Conservation (phyloP, 2,329 filamentous ascomycete genomes). For the Aspergillus tanneri region DNA sequence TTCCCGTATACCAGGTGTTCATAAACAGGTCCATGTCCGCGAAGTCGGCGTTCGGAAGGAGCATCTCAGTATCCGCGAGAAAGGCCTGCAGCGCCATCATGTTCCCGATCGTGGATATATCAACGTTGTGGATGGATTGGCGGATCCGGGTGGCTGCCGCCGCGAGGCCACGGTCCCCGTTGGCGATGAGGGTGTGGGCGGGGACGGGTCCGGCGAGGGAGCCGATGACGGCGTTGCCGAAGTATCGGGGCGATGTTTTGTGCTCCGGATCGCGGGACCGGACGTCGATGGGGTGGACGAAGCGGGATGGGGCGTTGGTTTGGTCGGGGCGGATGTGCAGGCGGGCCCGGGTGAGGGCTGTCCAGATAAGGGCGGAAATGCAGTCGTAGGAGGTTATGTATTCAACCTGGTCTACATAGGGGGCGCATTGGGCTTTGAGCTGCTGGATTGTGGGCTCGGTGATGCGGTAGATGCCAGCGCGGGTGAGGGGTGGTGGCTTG, state of each 20-base stretch:
- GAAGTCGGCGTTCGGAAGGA: slow-evolving; percentile 19
- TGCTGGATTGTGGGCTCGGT: slow-evolving; percentile 15
- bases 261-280: slow-evolving; percentile 23
- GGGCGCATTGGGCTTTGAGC: slow-evolving; percentile 17
- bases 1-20: slow-evolving; percentile 25
- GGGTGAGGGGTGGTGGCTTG: slow-evolving; percentile 5
- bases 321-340: slow-evolving; percentile 18
- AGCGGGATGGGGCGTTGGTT: slow-evolving; percentile 8
- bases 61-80: slow-evolving; percentile 15
- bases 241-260: slow-evolving; percentile 20
- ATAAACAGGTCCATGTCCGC: slow-evolving; percentile 24
- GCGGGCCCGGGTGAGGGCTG: slow-evolving; percentile 23
- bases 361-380: slow-evolving; percentile 27
- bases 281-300: slow-evolving; percentile 23
- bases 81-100: slow-evolving; percentile 17
- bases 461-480: slow-evolving; percentile 19
- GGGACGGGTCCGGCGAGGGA: slow-evolving; percentile 16
- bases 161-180: slow-evolving; percentile 16
- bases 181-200: slow-evolving; percentile 10
- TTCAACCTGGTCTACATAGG: slow-evolving; percentile 12
- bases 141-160: slow-evolving; percentile 20
- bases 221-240: slow-evolving; percentile 23
- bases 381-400: slow-evolving; percentile 29
- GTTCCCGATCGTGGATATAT: slow-evolving; percentile 13
- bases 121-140: slow-evolving; percentile 18